Base-by-base conservation (phyloP, 1,284 basidiomycete species). In the Malassezia cuniculi region DNA sequence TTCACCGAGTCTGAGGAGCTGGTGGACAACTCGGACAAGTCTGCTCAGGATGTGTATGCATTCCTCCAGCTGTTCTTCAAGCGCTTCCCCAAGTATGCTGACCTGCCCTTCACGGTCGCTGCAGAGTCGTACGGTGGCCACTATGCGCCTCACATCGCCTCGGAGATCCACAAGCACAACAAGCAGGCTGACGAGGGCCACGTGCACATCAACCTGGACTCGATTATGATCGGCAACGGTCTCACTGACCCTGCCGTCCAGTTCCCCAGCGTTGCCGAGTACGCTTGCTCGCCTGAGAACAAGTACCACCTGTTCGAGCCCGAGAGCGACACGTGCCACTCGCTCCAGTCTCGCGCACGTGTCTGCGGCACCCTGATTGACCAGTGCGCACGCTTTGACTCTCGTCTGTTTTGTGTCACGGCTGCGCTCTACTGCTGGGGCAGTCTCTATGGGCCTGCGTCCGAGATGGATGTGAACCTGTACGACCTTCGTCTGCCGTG, bases 11-110 rank as follows among this genome's bases (percentile, higher is more conserved):
- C 79, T 36, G 39, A 76, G 14, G 78, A 77, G 2, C 74, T 72
- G 3, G 81, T 93, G 44, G 75, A 77, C 60, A 80, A 72, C 22
- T 79, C 77, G 44, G 78, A 79, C 11, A 76, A 76, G 28, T 80
- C 80, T 3, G 84, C 80, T 15, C 73, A 77, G 62, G 86, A 93
- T 53, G 83, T 90, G 16, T 85, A 85, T 56, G 82, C 82, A 1
- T 90, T 93, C 76, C 73, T 90, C 34, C 73, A 85, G 58, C 75
- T 93, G 29, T 93, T 93, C 76, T 72, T 87, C 46, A 70, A 73
- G 48, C 61, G 60, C 37, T 68, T 61, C 54, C 54, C 56, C 27
- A 34, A 58, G 33, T 68, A 65, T 38, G 54, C 59, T 14, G 46
- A 56, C 29, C 50, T 54, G 10, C 51, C 51, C 39, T 65, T 68